Evolutionary conservation across 768 basidiomycete genomes (phyloP).

Genomic region (Mycena amicta): DNA sequence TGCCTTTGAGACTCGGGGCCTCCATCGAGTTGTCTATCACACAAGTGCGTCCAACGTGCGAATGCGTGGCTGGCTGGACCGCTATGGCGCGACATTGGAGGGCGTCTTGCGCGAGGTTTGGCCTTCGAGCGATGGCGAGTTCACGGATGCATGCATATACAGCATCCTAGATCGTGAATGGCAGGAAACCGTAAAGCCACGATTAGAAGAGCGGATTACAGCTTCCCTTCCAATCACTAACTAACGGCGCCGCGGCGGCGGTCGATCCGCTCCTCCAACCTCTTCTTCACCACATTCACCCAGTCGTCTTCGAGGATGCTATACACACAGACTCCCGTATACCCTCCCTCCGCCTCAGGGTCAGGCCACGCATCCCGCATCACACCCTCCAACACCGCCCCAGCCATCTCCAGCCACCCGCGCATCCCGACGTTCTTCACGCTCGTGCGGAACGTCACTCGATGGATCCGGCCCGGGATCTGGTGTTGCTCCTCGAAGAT

Average conservation of each 20-base stretch:
- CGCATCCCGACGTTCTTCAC: constrained; percentile 48
- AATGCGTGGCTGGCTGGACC: neutral
- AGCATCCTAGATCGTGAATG: neutral
- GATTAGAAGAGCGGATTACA: neutral
- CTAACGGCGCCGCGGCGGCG: neutral
- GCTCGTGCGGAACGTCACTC: constrained; percentile 44
- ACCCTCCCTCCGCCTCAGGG: constrained; percentile 35
- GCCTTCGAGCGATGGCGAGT: neutral
- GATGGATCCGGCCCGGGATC: no score
- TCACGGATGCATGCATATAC: neutral
- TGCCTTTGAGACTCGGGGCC: neutral
- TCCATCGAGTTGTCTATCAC: neutral
- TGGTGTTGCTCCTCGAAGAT: constrained; percentile 44
- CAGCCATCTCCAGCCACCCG: constrained; percentile 47
- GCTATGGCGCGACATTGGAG: neutral
- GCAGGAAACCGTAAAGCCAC: neutral
- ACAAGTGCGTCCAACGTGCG: neutral
- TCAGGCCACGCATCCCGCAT: constrained; percentile 43
- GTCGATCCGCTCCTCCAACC: constrained; percentile 10
- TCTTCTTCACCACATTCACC: constrained; percentile 32
- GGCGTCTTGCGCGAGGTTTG: neutral
- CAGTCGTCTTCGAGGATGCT: constrained; percentile 48
- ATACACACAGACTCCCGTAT: constrained; percentile 41
- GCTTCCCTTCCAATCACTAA: neutral
- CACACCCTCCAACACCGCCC: constrained; percentile 39